Base-by-base conservation (phyloP, 805 yeast species). In the Pichia sporocuriosa region DNA sequence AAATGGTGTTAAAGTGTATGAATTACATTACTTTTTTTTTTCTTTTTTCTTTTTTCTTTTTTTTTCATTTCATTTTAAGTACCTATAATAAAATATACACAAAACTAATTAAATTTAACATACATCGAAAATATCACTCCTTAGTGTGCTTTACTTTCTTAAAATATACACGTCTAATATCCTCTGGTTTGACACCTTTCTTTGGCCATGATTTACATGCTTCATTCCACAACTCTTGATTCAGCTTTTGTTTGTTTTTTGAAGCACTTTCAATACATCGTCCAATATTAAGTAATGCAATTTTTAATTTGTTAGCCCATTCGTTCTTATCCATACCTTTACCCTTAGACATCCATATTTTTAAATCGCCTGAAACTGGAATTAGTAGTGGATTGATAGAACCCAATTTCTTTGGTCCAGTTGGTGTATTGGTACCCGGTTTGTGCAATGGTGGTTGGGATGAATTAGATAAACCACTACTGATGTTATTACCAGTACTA, bases 131-230 rank as follows among this genome's bases (percentile, higher is more conserved):
- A 23, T 7, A 8, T 26, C 32, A 24, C 26, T 31, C 43, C 31
- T 38, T 44, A 35, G 35, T 29, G 27, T 49, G 52, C 13, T 45
- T 44, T 19, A 47, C 52, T 48, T 59, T 59, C 40, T 59, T 59
- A 29, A 56, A 50, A 39, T 60, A 61, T 57, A 61, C 58, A 37
- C 54, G 55, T 45, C 52, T 60, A 35, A 61, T 55, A 38, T 56
- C 49, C 30, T 54, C 57, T 7, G 61, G 52, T 15, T 49, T 50
- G 6, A 59, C 63, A 15, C 57, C 61, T 20, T 54, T 54, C 38
- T 59, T 61, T 2, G 65, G 65, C 65, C 65, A 61, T 4, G 58
- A 58, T 39, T 47, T 55, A 36, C 54, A 57, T 3, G 63, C 65
- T 37, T 52, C 50, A 6, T 46, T 35, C 65, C 65, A 61, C 17